Evolutionary conservation across 352 stramenopile genomes (phyloP).

Genomic region (Globisporangium canariense): DNA sequence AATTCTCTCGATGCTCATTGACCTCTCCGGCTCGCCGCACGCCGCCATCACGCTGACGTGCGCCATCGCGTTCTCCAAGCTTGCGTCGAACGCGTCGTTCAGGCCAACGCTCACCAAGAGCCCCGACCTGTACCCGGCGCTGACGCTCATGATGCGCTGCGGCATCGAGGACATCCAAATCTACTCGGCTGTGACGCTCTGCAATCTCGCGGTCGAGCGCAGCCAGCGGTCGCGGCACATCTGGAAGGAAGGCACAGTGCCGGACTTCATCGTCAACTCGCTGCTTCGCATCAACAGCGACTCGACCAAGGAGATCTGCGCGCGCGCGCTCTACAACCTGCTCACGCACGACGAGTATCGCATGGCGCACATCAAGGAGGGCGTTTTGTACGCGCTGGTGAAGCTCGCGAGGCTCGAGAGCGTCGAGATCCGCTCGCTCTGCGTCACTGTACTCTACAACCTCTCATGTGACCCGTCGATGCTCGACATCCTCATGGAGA

Average conservation of each 20-base stretch:
- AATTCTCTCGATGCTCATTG: constrained; percentile 75
- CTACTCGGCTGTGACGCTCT: constrained; percentile 84
- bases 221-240: constrained; percentile 61
- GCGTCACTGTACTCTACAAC: constrained; percentile 82
- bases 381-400: constrained; percentile 84
- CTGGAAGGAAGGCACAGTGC: constrained; percentile 84
- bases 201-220: constrained; percentile 77
- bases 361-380: constrained; percentile 81
- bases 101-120: constrained; percentile 61
- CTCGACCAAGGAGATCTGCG: constrained; percentile 87
- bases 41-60: constrained; percentile 68
- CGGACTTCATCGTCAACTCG: constrained; percentile 89
- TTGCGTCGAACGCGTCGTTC: constrained; percentile 56
- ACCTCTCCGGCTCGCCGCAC: constrained; percentile 62
- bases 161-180: constrained; percentile 87
- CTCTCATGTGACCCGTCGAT: constrained; percentile 70
- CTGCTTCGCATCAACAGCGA: constrained; percentile 87
- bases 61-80: constrained; percentile 74
- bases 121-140: constrained; percentile 64
- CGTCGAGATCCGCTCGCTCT: constrained; percentile 76
- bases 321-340: constrained; percentile 81
- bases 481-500: constrained; percentile 77
- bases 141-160: constrained; percentile 88
- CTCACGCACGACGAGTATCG: constrained; percentile 79
- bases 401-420: constrained; percentile 84